phyloP scores from a whole-genome alignment of 2,329 filamentous ascomycete species.

The Sclerotinia minor region DNA sequence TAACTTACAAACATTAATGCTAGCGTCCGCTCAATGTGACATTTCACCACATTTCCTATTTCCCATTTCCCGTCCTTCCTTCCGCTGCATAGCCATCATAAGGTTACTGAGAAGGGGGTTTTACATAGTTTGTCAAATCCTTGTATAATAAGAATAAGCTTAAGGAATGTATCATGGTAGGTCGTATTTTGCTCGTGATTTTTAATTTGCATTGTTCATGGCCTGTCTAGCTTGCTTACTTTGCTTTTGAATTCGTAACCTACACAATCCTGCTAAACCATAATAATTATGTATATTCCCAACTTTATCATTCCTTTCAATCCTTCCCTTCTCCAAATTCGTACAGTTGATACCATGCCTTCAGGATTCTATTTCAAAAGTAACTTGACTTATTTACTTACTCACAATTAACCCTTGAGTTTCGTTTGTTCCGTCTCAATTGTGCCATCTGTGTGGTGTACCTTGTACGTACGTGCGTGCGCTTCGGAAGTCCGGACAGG shows the following conservation, averaged over 20 bases:
- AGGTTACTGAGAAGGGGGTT: neutral
- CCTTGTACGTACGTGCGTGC: constrained; percentile 1
- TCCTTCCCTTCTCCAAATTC: neutral
- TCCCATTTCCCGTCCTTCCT: neutral
- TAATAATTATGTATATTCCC: neutral
- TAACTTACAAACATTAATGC: neutral
- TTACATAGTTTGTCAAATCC: neutral
- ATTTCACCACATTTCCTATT: neutral
- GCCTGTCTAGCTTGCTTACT: constrained; percentile 3
- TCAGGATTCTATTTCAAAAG: neutral
- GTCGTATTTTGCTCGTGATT: neutral
- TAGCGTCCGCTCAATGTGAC: neutral
- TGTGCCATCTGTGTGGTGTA: constrained; percentile 2
- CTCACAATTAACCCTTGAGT: neutral
- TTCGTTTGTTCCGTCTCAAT: neutral
- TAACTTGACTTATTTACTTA: neutral
- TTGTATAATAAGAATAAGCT: neutral
- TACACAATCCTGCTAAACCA: neutral
- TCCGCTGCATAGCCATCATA: neutral
- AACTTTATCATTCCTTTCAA: neutral
- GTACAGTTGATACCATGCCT: neutral
- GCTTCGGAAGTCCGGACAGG: neutral
- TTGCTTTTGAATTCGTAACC: constrained; percentile 4
- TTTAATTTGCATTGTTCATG: neutral
- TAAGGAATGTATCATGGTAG: neutral